A percentile compares a stretch with the other conserved stretches of the same genome.
Conservation (phyloP, 2,329 filamentous ascomycete species). For the Penicillium fuscoglaucum region DNA sequence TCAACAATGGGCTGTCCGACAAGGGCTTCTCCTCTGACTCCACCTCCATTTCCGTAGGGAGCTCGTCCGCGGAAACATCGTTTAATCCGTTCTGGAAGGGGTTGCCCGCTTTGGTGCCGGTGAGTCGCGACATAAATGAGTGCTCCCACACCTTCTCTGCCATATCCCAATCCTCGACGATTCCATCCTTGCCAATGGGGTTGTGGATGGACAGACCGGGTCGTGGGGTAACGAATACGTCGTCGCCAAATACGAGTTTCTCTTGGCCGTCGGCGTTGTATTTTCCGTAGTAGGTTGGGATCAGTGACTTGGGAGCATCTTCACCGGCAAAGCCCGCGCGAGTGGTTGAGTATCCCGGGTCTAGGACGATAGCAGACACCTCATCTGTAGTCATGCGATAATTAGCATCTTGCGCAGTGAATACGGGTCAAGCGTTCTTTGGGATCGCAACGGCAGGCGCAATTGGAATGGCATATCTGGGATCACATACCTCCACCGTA, state of each 20-base stretch:
- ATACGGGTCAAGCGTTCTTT: background rate
- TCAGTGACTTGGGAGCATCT: conserved; percentile 90
- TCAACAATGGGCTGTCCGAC: conserved; percentile 83
- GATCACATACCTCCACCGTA: conserved; percentile 50
- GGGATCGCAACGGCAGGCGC: background rate
- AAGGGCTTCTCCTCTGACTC: conserved; percentile 71
- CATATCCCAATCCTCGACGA: conserved; percentile 95
- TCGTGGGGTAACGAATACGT: conserved; percentile 76
- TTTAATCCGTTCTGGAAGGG: conserved; percentile 78
- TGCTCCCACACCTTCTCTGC: conserved; percentile 90
- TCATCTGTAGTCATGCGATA: conserved; percentile 64
- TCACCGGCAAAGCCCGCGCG: conserved; percentile 97
- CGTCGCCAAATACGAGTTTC: conserved; percentile 78
- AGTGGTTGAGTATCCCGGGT: conserved; percentile 86
- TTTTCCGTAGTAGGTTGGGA: conserved; percentile 85
- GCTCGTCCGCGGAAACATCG: conserved; percentile 59
- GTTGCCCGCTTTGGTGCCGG: conserved; percentile 69
- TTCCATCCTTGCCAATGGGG: conserved; percentile 83
- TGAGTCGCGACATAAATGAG: conserved; percentile 83
- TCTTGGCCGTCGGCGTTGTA: conserved; percentile 54
- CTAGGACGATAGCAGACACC: conserved; percentile 93
- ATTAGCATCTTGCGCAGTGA: background rate
- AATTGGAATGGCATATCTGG: conserved; percentile 1
- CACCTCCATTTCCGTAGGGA: conserved; percentile 63
- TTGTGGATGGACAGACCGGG: conserved; percentile 81